Evolutionary conservation across 2,329 filamentous ascomycete genomes (phyloP).

Genomic region (Exophiala sp.): DNA sequence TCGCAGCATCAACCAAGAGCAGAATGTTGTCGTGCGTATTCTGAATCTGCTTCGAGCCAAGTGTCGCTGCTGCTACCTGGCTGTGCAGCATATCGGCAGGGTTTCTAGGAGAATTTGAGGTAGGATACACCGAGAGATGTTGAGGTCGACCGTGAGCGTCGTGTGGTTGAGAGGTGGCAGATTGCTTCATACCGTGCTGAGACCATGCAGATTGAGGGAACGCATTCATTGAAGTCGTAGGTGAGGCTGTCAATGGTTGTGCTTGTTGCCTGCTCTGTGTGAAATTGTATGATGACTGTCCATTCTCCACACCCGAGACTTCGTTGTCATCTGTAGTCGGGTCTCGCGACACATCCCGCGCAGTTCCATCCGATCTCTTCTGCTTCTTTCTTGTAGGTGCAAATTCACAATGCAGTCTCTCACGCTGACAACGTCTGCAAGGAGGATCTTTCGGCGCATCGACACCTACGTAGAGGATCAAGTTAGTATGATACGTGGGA

Average conservation of each 20-base stretch:
- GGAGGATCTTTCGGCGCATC: conserved; percentile 93
- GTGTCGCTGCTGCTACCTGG: conserved; percentile 18
- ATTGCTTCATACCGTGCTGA: conserved; percentile 3
- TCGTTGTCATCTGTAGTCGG: conserved; percentile 1
- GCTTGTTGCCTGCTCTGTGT: background rate
- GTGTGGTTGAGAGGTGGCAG: conserved; percentile 20
- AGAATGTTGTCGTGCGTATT: conserved; percentile 22
- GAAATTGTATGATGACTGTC: conserved; percentile 5
- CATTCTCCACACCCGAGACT: conserved; percentile 1
- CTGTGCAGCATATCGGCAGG: conserved; percentile 17
- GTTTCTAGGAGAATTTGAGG: background rate
- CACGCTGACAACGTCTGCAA: conserved; percentile 86
- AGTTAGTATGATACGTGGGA: conserved; percentile 22
- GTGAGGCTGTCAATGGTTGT: conserved; percentile 1
- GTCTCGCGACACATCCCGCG: conserved; percentile 14
- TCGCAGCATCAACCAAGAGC: conserved; percentile 19
- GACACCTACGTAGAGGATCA: conserved; percentile 49
- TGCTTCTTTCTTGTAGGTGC: conserved; percentile 90
- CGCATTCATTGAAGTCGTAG: conserved; percentile 4
- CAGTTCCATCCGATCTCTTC: conserved; percentile 49
- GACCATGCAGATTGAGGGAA: conserved; percentile 15
- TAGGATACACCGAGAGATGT: background rate
- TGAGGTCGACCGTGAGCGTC: conserved; percentile 1
- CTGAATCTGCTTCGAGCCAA: conserved; percentile 15
- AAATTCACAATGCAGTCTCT: conserved; percentile 97